A percentile compares a stretch with the other conserved stretches of the same genome.
phyloP scores from a whole-genome alignment of 192 early-diverging fungal species.

The Chytriomyces sp. region DNA sequence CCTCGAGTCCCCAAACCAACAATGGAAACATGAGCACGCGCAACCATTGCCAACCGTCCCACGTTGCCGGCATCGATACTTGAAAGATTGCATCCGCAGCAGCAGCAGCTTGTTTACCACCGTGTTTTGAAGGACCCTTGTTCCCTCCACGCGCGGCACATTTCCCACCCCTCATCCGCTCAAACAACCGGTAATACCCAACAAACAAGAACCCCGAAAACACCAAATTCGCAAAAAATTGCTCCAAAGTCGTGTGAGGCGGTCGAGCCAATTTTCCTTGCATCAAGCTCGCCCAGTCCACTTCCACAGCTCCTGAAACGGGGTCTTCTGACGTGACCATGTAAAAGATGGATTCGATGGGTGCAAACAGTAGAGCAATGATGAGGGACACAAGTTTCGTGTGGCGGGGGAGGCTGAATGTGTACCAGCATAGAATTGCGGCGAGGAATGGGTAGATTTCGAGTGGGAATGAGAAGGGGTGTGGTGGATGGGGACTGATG shows the following conservation, averaged over 20 bases:
- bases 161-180: neutral
- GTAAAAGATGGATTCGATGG: constrained; percentile 21
- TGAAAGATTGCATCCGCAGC: neutral
- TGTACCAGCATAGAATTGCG: neutral
- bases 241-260: constrained; percentile 22
- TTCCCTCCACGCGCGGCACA: too few species aligned
- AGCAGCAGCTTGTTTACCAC: neutral
- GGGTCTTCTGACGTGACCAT: constrained; percentile 24
- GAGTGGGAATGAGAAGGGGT: constrained; percentile 2
- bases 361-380: neutral
- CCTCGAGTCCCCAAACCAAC: constrained; percentile 19
- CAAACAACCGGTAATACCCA: neutral
- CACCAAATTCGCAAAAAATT: constrained; percentile 13
- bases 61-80: neutral
- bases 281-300: neutral
- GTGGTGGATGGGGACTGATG: constrained; percentile 7
- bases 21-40: constrained; percentile 4
- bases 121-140: neutral
- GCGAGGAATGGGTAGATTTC: neutral
- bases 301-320: constrained; percentile 15
- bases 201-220: constrained; percentile 18
- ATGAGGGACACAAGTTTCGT: constrained; percentile 10
- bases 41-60: neutral
- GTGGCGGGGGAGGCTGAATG: neutral
- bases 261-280: neutral